Base-by-base conservation (phyloP, 306 rosid genomes). In the Rubus idaeus region DNA sequence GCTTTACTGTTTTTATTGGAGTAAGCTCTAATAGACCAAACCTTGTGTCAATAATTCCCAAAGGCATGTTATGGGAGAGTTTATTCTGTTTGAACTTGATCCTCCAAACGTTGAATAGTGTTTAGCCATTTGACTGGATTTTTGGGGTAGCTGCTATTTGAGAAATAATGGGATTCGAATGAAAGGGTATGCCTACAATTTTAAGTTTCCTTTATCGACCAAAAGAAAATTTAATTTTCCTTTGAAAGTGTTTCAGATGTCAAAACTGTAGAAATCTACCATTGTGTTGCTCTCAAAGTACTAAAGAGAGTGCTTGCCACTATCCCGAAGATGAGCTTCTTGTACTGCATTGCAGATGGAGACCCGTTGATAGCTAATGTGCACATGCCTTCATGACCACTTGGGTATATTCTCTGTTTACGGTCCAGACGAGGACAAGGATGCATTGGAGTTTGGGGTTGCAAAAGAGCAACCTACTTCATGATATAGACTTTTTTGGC, bases 1-100 rank as follows among this genome's bases (percentile, higher is more conserved):
- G 88, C 83, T 63, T 83, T 68, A 53, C 83, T 77, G 66, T 82
- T 80, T 53, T 61, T 44, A 71, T 73, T 77, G 76, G 73, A 55
- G 76, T 83, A 69, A 68, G 76, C 53, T 69, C 64, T 60, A 8
- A 73, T 75, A 68, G 81, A 77, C 70, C 52, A 69, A 75, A 63
- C 42, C 53, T 40, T 71, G 49, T 26, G 71, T 79, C 73, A 84
- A 87, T 82, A 79, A 84, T 79, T 70, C 77, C 86, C 79, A 21
- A 65, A 58, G 42, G 65, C 71, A 49, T 75, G 68, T 56, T 65
- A 63, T 53, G 83, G 86, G 67, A 46, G 79, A 50, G 80, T 12
- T 20, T 62, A 49, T 55, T 55, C 70, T 37, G 10, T 61, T 51
- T 64, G n/a, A 55, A 78, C 30, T 39, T 66, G 55, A 39, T 55